These are phyloP conservation scores for Bruguiera parviflora DNA, from an alignment of 345 rosid genomes.

Conservation along the genomic window DNA sequence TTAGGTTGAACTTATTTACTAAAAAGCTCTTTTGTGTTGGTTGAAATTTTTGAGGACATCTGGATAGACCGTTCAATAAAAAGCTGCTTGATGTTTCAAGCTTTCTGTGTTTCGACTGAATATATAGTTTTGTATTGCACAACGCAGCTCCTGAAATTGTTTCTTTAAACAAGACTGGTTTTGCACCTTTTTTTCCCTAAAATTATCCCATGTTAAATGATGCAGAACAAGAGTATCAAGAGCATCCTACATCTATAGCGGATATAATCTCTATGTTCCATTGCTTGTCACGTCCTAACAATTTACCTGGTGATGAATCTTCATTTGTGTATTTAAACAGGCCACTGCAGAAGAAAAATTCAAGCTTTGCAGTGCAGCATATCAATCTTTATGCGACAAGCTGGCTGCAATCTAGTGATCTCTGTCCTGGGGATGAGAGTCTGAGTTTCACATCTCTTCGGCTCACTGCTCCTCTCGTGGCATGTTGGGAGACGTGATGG, in stretches of 20 bases:
- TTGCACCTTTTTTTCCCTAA: too few relatives aligned
- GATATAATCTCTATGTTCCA: not conserved
- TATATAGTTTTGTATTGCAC: too few relatives aligned
- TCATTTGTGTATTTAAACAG: conserved; percentile 30
- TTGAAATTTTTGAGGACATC: not conserved
- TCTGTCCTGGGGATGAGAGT: not conserved
- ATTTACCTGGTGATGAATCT: not conserved
- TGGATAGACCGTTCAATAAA: not conserved
- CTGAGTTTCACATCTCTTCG: not conserved
- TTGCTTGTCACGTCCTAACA: not conserved
- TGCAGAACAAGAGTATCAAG: too few relatives aligned
- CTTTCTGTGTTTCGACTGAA: not conserved
- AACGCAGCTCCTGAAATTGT: too few relatives aligned
- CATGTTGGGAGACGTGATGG: not conserved
- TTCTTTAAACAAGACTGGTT: too few relatives aligned
- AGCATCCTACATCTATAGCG: too few relatives aligned
- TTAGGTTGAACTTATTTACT: too few relatives aligned
- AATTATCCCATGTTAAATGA: too few relatives aligned
- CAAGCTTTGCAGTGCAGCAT: conserved; percentile 79
- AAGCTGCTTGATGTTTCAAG: not conserved
- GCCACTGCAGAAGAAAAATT: conserved; percentile 76
- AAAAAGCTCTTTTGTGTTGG: too few relatives aligned
- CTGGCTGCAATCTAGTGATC: conserved; percentile 43
- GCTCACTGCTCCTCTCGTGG: not conserved
- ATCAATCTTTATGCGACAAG: conserved; percentile 66